These are phyloP conservation scores for Paecilomyces sp. DNA, from an alignment of 2,329 filamentous ascomycete species.

Conservation along the genomic window DNA sequence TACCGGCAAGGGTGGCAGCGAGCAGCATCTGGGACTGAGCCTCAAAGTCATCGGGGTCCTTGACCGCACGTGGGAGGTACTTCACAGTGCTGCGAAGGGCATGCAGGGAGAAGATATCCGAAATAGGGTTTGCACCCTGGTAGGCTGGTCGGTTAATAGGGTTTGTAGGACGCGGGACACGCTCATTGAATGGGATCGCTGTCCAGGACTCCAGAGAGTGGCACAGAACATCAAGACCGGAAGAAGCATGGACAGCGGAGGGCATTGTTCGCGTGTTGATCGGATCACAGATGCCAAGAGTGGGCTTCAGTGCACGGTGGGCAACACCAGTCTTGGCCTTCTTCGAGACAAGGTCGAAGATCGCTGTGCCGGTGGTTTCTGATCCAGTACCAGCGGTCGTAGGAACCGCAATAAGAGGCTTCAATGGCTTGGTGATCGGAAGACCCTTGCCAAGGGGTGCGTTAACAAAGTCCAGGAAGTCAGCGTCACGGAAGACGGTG, in stretches of 20 bases:
- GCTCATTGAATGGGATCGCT: constrained; percentile 87
- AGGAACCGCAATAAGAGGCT: constrained; percentile 73
- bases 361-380: constrained; percentile 95
- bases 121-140: constrained; percentile 95
- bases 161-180: constrained; percentile 75
- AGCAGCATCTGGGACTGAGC: constrained; percentile 95
- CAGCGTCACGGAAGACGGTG: constrained; percentile 79
- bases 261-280: constrained; percentile 97
- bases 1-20: constrained; percentile 85
- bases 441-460: constrained; percentile 80
- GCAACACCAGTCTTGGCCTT: constrained; percentile 93
- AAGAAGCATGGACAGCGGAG: constrained; percentile 81
- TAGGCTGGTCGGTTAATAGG: constrained; percentile 89
- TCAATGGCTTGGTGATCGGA: constrained; percentile 63
- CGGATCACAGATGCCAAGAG: constrained; percentile 76
- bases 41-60: constrained; percentile 82
- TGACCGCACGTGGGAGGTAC: constrained; percentile 82
- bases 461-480: constrained; percentile 97
- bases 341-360: constrained; percentile 88
- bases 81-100: constrained; percentile 79
- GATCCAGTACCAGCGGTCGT: constrained; percentile 83
- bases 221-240: constrained; percentile 89
- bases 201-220: constrained; percentile 97
- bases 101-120: constrained; percentile 89
- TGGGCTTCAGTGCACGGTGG: constrained; percentile 91